A percentile compares a stretch with the other conserved stretches of the same genome.
Evolutionary conservation across 208 protist genomes (phyloP).

Genomic region (Crithidia mellificae): DNA sequence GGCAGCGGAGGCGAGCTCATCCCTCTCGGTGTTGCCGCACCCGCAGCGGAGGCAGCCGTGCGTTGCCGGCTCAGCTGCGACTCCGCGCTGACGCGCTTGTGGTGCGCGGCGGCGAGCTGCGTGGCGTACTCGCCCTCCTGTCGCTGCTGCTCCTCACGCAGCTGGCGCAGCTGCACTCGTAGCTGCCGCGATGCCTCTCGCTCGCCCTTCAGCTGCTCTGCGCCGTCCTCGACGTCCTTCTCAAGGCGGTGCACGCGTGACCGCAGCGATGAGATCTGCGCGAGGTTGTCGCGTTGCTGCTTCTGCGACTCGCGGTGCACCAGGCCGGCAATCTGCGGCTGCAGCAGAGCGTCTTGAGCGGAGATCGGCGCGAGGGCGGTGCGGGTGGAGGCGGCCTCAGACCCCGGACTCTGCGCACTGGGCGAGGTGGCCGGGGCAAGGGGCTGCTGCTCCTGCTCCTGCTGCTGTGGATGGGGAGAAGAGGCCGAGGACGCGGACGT

Average conservation of each 20-base stretch:
- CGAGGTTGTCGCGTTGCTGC: constrained; percentile 67
- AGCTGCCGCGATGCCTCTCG: constrained; percentile 46
- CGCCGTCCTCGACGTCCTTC: constrained; percentile 49
- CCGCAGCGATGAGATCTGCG: constrained; percentile 63
- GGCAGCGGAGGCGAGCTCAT: not conserved
- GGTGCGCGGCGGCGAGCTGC: constrained; percentile 32
- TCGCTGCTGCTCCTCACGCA: constrained; percentile 35
- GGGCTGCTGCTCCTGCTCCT: constrained; percentile 1
- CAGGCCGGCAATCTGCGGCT: constrained; percentile 57
- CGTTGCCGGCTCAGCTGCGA: constrained; percentile 25
- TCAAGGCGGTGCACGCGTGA: constrained; percentile 44
- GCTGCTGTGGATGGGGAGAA: not conserved
- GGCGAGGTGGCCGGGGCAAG: not conserved
- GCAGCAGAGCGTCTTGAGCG: constrained; percentile 36
- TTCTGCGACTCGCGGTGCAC: constrained; percentile 52
- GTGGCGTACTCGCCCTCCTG: constrained; percentile 38
- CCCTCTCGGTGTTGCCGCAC: not conserved
- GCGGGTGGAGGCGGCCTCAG: not conserved
- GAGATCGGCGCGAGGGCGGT: constrained; percentile 20
- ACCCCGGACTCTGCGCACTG: not conserved
- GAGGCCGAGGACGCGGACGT: not conserved
- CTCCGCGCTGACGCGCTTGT: constrained; percentile 22
- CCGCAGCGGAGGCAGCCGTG: not conserved
- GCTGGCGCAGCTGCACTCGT: constrained; percentile 44
- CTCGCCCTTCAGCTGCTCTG: constrained; percentile 56